phyloP scores from a whole-genome alignment of 1,284 basidiomycete genomes.

The Wolfiporia cocos region DNA sequence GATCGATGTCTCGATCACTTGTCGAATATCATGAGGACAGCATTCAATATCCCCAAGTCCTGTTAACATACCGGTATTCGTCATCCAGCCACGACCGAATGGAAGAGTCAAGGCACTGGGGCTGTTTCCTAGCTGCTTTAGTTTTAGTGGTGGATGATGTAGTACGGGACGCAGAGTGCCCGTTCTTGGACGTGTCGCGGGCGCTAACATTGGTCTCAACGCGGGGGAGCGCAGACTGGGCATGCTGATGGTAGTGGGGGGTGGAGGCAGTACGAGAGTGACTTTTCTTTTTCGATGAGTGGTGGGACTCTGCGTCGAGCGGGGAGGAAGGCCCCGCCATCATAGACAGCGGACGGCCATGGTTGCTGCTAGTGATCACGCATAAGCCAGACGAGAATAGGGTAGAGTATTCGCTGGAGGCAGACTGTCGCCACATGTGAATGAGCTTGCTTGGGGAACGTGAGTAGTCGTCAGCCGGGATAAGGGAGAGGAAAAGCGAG shows the following conservation, averaged over 20 bases:
- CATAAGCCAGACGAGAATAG: slow-evolving; percentile 9
- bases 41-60: no score
- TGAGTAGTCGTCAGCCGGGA: not conserved
- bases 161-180: no score
- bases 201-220: no score
- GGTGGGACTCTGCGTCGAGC: slow-evolving; percentile 1
- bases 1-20: no score
- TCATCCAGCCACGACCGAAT: no score
- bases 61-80: no score
- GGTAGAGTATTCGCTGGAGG: slow-evolving; percentile 5
- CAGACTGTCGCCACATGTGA: slow-evolving; percentile 3
- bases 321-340: slow-evolving; percentile 5
- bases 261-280: not conserved
- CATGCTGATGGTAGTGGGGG: not conserved
- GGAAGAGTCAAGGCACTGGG: no score
- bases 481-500: not conserved
- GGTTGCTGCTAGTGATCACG: slow-evolving; percentile 1
- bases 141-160: no score
- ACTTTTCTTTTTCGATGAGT: not conserved
- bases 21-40: no score
- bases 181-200: no score
- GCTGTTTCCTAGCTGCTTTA: no score
- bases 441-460: not conserved
- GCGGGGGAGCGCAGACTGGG: not conserved
- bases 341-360: slow-evolving; percentile 4